Evolutionary conservation across 805 yeast genomes (phyloP).

Genomic region (Metschnikowia santaceciliae): DNA sequence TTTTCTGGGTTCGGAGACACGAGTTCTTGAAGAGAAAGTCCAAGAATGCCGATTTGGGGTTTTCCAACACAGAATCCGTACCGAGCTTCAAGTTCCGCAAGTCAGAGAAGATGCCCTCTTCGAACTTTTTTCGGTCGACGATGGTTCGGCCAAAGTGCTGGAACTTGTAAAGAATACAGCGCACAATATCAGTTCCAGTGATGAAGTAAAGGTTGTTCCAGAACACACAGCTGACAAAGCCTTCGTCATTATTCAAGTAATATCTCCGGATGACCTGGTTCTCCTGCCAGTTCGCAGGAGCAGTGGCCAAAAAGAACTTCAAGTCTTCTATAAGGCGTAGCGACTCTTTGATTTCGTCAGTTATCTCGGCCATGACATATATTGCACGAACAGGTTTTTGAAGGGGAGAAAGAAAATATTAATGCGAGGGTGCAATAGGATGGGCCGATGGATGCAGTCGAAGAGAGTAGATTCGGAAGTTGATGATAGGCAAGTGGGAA

Average conservation of each 20-base stretch:
- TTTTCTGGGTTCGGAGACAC: conserved; percentile 90
- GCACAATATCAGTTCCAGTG: conserved; percentile 94
- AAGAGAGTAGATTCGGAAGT: background rate
- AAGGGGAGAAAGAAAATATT: background rate
- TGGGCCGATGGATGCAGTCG: background rate
- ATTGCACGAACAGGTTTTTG: background rate
- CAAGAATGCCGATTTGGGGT: conserved; percentile 79
- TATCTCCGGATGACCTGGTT: conserved; percentile 84
- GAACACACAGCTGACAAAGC: conserved; percentile 85
- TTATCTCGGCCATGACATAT: conserved; percentile 9
- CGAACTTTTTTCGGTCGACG: conserved; percentile 86
- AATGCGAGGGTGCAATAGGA: background rate
- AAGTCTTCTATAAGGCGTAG: conserved; percentile 67
- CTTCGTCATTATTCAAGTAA: conserved; percentile 82
- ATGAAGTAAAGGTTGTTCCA: conserved; percentile 89
- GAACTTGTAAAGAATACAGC: conserved; percentile 84
- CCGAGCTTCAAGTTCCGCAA: conserved; percentile 82
- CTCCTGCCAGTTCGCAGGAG: conserved; percentile 92
- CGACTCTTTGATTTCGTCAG: conserved; percentile 39
- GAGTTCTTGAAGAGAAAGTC: conserved; percentile 80
- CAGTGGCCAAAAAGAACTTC: conserved; percentile 84
- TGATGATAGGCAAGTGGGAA: background rate
- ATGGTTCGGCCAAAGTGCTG: conserved; percentile 86
- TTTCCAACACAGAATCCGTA: conserved; percentile 80
- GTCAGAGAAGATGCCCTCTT: conserved; percentile 94